Evolutionary conservation across 768 basidiomycete genomes (phyloP).

Genomic region (Boletus sp.): DNA sequence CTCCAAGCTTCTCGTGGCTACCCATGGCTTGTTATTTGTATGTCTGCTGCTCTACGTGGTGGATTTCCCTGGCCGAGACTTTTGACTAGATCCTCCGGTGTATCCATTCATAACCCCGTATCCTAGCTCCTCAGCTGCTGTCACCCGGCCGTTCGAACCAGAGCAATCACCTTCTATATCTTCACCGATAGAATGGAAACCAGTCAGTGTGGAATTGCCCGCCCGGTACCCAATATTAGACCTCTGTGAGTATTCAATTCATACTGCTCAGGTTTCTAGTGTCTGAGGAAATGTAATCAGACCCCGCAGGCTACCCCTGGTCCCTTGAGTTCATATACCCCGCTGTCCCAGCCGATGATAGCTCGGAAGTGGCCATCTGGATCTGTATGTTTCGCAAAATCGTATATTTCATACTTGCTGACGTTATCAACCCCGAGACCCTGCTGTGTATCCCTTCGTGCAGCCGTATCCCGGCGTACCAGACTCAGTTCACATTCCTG

Average conservation of each 20-base stretch:
- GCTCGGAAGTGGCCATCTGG: slow-evolving; percentile 1
- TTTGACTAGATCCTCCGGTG: slow-evolving; percentile 18
- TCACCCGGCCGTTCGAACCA: not conserved
- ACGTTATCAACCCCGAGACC: slow-evolving; percentile 5
- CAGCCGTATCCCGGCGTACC: slow-evolving; percentile 6
- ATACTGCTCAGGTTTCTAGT: not conserved
- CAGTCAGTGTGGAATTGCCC: slow-evolving; percentile 13
- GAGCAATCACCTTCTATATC: not conserved
- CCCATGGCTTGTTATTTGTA: slow-evolving; percentile 39
- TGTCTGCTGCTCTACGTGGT: slow-evolving; percentile 7
- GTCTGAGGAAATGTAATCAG: slow-evolving; percentile 1
- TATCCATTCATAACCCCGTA: slow-evolving; percentile 23
- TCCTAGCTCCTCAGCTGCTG: slow-evolving; percentile 6
- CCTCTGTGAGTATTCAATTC: slow-evolving; percentile 31
- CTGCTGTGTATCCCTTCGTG: slow-evolving; percentile 16
- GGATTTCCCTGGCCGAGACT: not conserved
- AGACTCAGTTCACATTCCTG: slow-evolving; percentile 1
- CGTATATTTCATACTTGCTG: not conserved
- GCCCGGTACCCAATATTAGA: slow-evolving; percentile 27
- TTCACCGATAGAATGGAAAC: not conserved
- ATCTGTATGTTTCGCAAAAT: slow-evolving; percentile 21
- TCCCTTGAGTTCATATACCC: slow-evolving; percentile 27
- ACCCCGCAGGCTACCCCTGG: slow-evolving; percentile 27
- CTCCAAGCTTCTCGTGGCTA: slow-evolving; percentile 23
- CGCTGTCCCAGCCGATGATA: slow-evolving; percentile 1